Evolutionary conservation across 1,284 basidiomycete species (phyloP), one percentile per base, ranked within the genome.

Genomic region (Puccinia sorghi): DNA sequence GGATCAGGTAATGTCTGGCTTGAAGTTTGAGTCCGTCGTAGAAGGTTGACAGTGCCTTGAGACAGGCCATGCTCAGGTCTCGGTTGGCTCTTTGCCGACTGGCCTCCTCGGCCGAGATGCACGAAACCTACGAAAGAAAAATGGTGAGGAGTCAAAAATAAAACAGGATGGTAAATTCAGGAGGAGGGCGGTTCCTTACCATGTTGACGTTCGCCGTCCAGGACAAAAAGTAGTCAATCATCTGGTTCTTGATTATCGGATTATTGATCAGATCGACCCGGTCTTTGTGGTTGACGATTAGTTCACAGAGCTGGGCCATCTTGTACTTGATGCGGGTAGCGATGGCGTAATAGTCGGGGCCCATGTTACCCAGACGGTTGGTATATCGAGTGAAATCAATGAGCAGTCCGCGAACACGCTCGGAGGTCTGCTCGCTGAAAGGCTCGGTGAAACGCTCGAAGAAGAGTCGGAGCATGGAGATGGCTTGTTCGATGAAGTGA

Each of bases 41-140:
- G n/a, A 94, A 86, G 71, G 89, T 90, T 32, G 92, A 90, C 27
- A 88, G 87, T 0, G 92, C 90, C 20, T 89, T 88, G 56, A 94
- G 86, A 80, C 90, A 90, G 1, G 89, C 88, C 70, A 90, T 85
- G 81, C 93, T 93, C 52, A 93, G 86, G 50, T 94, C 92, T 27
- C 76, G 91, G 89, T 93, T 93, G 94, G 73, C 92, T 89, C 82
- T 90, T 86, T 63, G 94, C 86, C 72, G 88, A 87, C 81, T 94
- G 91, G 76, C 76, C 37, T 79, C 76, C 63, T 79, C 76, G 37
- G 76, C 61, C 37, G 76, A 79, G 8, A 79, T 69, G 46, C 76
- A 79, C 11, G 76, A 79, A 1, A 79, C 69, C 76, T 79, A 46
- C 20, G 7, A 27, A 59, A 70, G 61, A 8, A 5, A 59, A 27